Evolutionary conservation across 352 stramenopile species (phyloP), one percentile per base, ranked within the genome.

Genomic region (Globisporangium ultimum): DNA sequence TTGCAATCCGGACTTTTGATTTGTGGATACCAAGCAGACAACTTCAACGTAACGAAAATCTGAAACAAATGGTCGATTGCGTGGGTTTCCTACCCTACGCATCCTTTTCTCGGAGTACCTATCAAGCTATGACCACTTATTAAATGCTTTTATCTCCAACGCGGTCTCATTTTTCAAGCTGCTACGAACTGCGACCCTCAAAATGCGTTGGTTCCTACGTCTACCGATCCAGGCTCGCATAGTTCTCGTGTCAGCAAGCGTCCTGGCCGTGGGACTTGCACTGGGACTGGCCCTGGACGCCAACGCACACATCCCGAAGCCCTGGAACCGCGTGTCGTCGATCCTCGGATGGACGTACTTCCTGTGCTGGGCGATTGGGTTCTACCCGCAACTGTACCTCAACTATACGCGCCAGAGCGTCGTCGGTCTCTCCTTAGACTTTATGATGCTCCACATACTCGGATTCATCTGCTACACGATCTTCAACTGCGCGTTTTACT

Each of bases 401-500:
- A 98, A 98, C 74, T 93, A 83, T 48, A 57, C 88, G 58, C 77
- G 93, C 55, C 79, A 80, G 59, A 97, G 84, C 48, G 96, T 96
- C 46, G 78, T 85, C 14, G 96, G 96, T 0, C 63, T 98, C 2
- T 97, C 82, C 32, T 63, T 97, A 41, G 95, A 98, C 75, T 98
- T 98, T 70, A 89, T 84, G 24, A 78, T 92, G 15, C 79, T 98
- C 58, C 98, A 98, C 68, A 79, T 98, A 42, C 61, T 98, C 42
- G 95, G 95, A 52, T 99, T 98, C 66, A 72, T 81, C 32, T 98
- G 89, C 65, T 98, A 99, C 68, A 85, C 88, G 9, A 78, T 93
- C 50, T 99, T 98, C 75, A 98, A 97, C 69, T 85, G 84, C n/a
- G 81, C 80, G 21, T 97, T 98, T 65, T 98, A 89, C 76, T 97